Evolutionary conservation across 352 stramenopile genomes (phyloP).

Genomic region (Globisporangium paddicum): DNA sequence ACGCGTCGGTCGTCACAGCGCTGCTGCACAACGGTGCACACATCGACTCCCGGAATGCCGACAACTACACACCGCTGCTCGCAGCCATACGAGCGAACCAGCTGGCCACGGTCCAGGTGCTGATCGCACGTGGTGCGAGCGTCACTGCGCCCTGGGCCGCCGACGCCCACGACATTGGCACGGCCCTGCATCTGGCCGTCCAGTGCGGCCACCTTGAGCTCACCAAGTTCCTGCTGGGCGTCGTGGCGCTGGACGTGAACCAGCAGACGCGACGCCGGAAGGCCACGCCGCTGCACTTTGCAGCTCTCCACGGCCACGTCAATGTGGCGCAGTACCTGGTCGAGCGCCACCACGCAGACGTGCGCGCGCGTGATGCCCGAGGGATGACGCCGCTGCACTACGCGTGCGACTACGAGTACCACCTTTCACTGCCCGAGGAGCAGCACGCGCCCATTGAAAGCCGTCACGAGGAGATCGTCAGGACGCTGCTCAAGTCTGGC

Average conservation of each 20-base stretch:
- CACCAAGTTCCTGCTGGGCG: constrained; percentile 18
- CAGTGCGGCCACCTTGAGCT: constrained; percentile 20
- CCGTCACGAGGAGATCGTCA: constrained; percentile 23
- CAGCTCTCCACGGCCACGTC: constrained; percentile 15
- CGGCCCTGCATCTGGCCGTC: constrained; percentile 30
- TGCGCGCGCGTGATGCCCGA: constrained; percentile 17
- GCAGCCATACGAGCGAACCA: constrained; percentile 27
- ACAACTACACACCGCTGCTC: constrained; percentile 29
- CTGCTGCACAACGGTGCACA: constrained; percentile 28
- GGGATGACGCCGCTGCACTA: constrained; percentile 42
- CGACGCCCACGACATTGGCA: constrained; percentile 13
- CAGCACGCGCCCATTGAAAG: constrained; percentile 12
- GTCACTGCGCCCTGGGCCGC: constrained; percentile 10
- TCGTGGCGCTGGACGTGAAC: constrained; percentile 19
- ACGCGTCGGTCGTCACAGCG: constrained; percentile 16
- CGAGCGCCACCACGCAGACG: constrained; percentile 14
- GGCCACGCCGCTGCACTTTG: constrained; percentile 17
- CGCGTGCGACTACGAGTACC: constrained; percentile 24
- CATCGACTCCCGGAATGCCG: constrained; percentile 21
- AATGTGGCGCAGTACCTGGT: constrained; percentile 24
- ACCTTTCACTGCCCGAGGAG: constrained; percentile 13
- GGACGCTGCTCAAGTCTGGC: constrained; percentile 14
- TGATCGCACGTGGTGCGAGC: constrained; percentile 24
- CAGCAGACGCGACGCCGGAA: constrained; percentile 2
- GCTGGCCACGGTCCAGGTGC: constrained; percentile 25